These are phyloP conservation scores for Trypanosomatidae sp. DNA, from an alignment of 208 protist genomes.

Conservation along the genomic window DNA sequence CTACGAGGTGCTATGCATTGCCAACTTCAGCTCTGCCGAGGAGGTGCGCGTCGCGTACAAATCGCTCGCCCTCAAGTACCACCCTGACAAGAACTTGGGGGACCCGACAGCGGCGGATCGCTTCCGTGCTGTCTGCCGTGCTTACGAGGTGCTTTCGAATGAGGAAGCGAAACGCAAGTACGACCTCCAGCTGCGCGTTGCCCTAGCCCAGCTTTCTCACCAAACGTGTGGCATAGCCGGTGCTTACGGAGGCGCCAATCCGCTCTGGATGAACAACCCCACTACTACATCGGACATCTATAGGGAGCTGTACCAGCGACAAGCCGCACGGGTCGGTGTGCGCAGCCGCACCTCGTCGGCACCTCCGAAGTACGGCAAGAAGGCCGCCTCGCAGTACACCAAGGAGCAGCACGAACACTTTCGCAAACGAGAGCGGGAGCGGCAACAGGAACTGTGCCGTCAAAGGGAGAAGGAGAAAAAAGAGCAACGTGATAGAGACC, in stretches of 20 bases:
- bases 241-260: constrained; percentile 22
- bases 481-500: constrained; percentile 53
- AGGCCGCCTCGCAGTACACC: constrained; percentile 42
- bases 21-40: constrained; percentile 76
- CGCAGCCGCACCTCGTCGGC: constrained; percentile 11
- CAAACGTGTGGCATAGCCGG: constrained; percentile 2
- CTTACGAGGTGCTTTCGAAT: constrained; percentile 97
- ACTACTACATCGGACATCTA: constrained; percentile 42
- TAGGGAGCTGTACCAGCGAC: constrained; percentile 33
- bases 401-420: constrained; percentile 72
- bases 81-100: constrained; percentile 95
- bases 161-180: constrained; percentile 94
- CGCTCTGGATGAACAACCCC: constrained; percentile 16
- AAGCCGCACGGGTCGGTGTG: constrained; percentile 11
- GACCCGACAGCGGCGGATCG: constrained; percentile 80
- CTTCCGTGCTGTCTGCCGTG: constrained; percentile 89
- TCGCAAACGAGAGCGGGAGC: constrained; percentile 59
- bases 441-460: constrained; percentile 47
- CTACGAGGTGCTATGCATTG: constrained; percentile 89
- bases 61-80: constrained; percentile 92
- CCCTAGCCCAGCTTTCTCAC: constrained; percentile 2
- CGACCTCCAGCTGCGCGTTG: constrained; percentile 89
- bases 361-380: constrained; percentile 3
- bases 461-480: constrained; percentile 43
- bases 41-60: constrained; percentile 94